These are phyloP conservation scores for Inosperma sp. DNA, from an alignment of 768 basidiomycete genomes.

Conservation along the genomic window DNA sequence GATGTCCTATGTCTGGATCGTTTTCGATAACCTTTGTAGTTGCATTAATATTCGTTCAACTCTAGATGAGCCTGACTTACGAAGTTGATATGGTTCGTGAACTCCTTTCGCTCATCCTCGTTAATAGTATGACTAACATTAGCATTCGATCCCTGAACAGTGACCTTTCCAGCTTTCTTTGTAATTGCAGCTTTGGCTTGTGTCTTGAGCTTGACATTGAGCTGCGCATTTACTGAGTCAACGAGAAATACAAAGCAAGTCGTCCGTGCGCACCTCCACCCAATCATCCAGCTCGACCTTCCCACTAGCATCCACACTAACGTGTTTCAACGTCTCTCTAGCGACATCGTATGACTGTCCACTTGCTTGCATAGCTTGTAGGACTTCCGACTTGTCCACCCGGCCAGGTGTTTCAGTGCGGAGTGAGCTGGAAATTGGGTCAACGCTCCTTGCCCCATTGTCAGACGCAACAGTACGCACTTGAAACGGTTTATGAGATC, in stretches of 20 bases:
- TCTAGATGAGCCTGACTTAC: slow-evolving; percentile 43
- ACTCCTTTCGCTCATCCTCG: slow-evolving; percentile 91
- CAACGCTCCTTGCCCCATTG: not conserved
- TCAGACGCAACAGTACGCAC: slow-evolving; percentile 45
- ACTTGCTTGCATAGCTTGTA: slow-evolving; percentile 70
- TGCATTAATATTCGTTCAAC: slow-evolving; percentile 7
- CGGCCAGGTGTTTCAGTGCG: slow-evolving; percentile 77
- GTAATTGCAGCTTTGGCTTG: slow-evolving; percentile 44
- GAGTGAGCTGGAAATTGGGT: slow-evolving; percentile 49
- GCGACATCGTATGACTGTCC: slow-evolving; percentile 91
- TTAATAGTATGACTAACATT: slow-evolving; percentile 97
- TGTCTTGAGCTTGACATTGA: slow-evolving; percentile 74
- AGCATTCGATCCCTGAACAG: slow-evolving; percentile 89
- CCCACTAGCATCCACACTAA: slow-evolving; percentile 91
- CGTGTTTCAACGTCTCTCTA: slow-evolving; percentile 86
- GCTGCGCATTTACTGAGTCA: slow-evolving; percentile 36
- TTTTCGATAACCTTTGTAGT: slow-evolving; percentile 78
- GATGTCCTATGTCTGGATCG: slow-evolving; percentile 75
- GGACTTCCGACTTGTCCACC: slow-evolving; percentile 74
- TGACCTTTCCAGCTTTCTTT: slow-evolving; percentile 83
- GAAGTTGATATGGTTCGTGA: slow-evolving; percentile 97
- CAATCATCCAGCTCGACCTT: slow-evolving; percentile 97
- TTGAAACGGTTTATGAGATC: slow-evolving; percentile 94
- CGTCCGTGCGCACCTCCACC: slow-evolving; percentile 70
- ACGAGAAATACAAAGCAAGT: not conserved